A percentile compares a stretch with the other conserved stretches of the same genome.
Evolutionary conservation across 768 basidiomycete genomes (phyloP).

Genomic region (Pholiota conissans): DNA sequence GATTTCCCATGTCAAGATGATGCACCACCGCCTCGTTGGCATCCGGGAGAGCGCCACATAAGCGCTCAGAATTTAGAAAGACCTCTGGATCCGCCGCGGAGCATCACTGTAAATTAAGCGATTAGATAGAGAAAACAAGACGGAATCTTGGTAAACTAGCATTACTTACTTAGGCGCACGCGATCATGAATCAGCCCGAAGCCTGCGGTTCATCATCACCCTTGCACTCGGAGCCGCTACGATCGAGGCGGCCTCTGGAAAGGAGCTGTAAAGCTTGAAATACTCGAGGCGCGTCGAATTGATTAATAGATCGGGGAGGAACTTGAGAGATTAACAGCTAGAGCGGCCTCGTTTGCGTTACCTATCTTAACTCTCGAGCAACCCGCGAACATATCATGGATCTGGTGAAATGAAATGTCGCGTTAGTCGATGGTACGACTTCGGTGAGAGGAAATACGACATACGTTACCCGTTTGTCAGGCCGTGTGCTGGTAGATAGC

Average conservation of each 20-base stretch:
- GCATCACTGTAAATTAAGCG: too few relatives aligned
- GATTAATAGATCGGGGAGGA: neutral
- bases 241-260: neutral
- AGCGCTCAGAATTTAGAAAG: too few relatives aligned
- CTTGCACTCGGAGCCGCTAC: neutral
- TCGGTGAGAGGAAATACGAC: neutral
- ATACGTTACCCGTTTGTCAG: neutral
- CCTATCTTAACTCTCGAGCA: neutral
- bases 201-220: neutral
- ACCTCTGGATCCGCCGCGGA: too few relatives aligned
- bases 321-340: neutral
- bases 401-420: neutral
- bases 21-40: too few relatives aligned
- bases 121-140: too few relatives aligned
- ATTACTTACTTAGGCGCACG: neutral
- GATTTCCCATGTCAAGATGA: too few relatives aligned
- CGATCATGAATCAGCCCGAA: neutral
- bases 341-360: neutral
- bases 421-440: neutral
- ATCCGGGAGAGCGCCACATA: too few relatives aligned
- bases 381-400: neutral
- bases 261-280: neutral
- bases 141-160: too few relatives aligned
- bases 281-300: neutral
- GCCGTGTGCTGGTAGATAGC: neutral